Conservation (phyloP, 2,329 filamentous ascomycete genomes). For the Lasiodiplodia gonubiensis region DNA sequence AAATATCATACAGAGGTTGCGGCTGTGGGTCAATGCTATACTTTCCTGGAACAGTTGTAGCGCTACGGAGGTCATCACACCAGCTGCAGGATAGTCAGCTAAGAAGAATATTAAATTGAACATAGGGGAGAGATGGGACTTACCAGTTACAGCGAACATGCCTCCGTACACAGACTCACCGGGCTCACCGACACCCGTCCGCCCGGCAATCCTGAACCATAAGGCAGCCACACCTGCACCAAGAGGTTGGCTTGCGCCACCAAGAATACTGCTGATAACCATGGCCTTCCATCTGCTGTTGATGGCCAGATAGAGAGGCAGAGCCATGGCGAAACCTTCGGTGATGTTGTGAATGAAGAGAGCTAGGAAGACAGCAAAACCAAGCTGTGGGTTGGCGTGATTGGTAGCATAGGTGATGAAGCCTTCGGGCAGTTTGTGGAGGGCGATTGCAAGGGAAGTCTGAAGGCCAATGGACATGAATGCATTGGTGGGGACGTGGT, state of each 20-base stretch:
- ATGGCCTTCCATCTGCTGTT: slow-evolving; percentile 81
- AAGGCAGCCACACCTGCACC: slow-evolving; percentile 83
- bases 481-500: slow-evolving; percentile 92
- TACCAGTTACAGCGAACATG: slow-evolving; percentile 79
- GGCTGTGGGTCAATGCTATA: slow-evolving; percentile 79
- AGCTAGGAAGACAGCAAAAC: slow-evolving; percentile 91
- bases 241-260: slow-evolving; percentile 84
- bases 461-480: slow-evolving; percentile 96
- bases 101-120: not conserved
- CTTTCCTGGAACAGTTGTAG: slow-evolving; percentile 88
- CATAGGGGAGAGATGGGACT: not conserved
- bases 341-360: slow-evolving; percentile 98
- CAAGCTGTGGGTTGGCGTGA: slow-evolving; percentile 87
- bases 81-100: slow-evolving; percentile 55
- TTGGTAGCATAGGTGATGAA: slow-evolving; percentile 96
- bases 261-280: slow-evolving; percentile 80
- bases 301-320: slow-evolving; percentile 91
- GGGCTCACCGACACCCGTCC: slow-evolving; percentile 51
- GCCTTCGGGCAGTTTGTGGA: slow-evolving; percentile 91
- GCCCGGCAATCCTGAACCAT: slow-evolving; percentile 77
- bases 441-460: slow-evolving; percentile 89
- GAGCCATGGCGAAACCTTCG: slow-evolving; percentile 91
- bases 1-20: slow-evolving; percentile 77
- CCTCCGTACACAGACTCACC: slow-evolving; percentile 70
- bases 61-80: slow-evolving; percentile 94